A percentile compares a stretch with the other conserved stretches of the same genome.
Evolutionary conservation across 2,329 filamentous ascomycete genomes (phyloP).

Genomic region (Magnaporthiopsis poae): DNA sequence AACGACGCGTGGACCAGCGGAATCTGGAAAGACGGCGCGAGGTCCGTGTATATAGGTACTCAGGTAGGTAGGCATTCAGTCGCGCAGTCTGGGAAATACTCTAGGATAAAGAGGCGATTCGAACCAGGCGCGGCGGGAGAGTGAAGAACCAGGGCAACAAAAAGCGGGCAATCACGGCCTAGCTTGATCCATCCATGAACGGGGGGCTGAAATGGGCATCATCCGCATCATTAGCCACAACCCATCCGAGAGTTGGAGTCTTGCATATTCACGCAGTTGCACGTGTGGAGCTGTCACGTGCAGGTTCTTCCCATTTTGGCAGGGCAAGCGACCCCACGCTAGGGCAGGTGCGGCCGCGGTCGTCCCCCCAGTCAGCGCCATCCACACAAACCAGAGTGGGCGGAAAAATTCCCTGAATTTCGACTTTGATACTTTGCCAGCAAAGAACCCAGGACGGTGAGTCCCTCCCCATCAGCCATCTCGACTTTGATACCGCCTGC

Average conservation of each 20-base stretch:
- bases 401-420: neutral
- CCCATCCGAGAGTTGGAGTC: no score
- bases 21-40: neutral
- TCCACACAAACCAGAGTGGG: conserved; percentile 5
- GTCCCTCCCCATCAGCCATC: neutral
- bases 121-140: neutral
- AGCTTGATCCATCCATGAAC: neutral
- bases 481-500: neutral
- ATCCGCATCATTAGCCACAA: neutral
- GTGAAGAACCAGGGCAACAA: neutral
- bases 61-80: neutral
- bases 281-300: neutral
- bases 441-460: conserved; percentile 1
- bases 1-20: neutral
- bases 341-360: neutral
- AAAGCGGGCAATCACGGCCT: neutral
- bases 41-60: neutral
- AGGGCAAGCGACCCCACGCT: conserved; percentile 5
- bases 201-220: neutral
- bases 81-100: neutral
- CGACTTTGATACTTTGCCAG: neutral
- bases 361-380: neutral
- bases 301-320: neutral
- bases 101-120: neutral
- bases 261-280: no score